Evolutionary conservation across 768 basidiomycete genomes (phyloP).

Genomic region (Harrya chromipes): DNA sequence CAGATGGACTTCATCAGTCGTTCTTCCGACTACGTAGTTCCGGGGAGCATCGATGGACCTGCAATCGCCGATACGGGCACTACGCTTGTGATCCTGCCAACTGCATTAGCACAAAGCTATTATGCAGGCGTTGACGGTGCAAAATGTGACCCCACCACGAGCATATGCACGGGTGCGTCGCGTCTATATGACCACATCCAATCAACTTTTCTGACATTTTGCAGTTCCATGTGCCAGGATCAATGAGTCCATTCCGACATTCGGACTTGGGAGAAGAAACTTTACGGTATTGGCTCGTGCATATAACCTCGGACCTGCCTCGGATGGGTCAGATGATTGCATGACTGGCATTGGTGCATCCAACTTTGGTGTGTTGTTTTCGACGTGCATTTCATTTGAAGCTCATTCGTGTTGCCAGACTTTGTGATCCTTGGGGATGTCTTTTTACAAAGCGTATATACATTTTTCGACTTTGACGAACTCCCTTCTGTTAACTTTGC

Average conservation of each 20-base stretch:
- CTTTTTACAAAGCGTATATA: constrained; percentile 24
- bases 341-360: constrained; percentile 27
- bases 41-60: not conserved
- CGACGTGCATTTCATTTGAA: not conserved
- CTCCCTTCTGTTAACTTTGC: constrained; percentile 37
- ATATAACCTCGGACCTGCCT: constrained; percentile 39
- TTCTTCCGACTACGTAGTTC: not conserved
- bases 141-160: constrained; percentile 2
- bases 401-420: constrained; percentile 7
- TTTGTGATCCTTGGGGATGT: constrained; percentile 27
- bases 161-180: constrained; percentile 32
- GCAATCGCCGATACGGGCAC: constrained; percentile 36
- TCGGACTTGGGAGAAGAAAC: constrained; percentile 35
- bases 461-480: constrained; percentile 28
- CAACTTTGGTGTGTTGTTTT: constrained; percentile 6
- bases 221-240: constrained; percentile 20
- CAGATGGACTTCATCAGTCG: constrained; percentile 18
- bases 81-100: constrained; percentile 20
- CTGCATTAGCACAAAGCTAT: constrained; percentile 17
- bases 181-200: not conserved
- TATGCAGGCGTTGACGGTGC: constrained; percentile 25
- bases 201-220: not conserved
- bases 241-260: constrained; percentile 15
- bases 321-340: constrained; percentile 22
- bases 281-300: constrained; percentile 32